Evolutionary conservation across 1,139 yeast species (phyloP).

Genomic region (Yamadazyma dendronema): DNA sequence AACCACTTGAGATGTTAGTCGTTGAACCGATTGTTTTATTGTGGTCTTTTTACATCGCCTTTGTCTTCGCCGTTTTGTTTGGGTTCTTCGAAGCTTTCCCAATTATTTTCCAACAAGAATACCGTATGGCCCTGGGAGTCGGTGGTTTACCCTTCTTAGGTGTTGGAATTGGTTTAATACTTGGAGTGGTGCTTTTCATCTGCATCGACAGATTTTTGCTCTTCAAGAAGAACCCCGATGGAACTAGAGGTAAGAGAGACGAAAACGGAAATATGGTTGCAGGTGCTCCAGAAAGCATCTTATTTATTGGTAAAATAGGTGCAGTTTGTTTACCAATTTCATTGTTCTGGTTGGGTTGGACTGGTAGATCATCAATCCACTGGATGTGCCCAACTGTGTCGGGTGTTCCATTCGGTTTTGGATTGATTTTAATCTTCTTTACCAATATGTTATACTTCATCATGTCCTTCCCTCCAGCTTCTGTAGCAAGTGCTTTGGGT

Average conservation of each 20-base stretch:
- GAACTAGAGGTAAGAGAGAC: slow-evolving; percentile 56
- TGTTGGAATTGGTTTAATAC: slow-evolving; percentile 61
- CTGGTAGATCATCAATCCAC: slow-evolving; percentile 60
- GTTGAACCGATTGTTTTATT: slow-evolving; percentile 70
- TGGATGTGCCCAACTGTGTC: slow-evolving; percentile 81
- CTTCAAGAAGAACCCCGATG: slow-evolving; percentile 62
- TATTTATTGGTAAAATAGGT: slow-evolving; percentile 52
- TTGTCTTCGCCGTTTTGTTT: slow-evolving; percentile 70
- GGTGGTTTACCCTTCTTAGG: slow-evolving; percentile 70
- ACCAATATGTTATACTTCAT: slow-evolving; percentile 69
- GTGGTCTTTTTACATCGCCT: slow-evolving; percentile 65
- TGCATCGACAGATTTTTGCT: slow-evolving; percentile 44
- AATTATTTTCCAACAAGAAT: slow-evolving; percentile 62
- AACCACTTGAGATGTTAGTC: slow-evolving; percentile 63
- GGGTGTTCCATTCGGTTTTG: slow-evolving; percentile 75
- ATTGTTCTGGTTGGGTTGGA: slow-evolving; percentile 83
- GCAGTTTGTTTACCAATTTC: slow-evolving; percentile 65
- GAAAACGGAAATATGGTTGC: slow-evolving; percentile 51
- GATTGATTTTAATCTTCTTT: slow-evolving; percentile 71
- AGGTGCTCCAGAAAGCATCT: slow-evolving; percentile 39
- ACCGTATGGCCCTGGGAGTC: slow-evolving; percentile 55
- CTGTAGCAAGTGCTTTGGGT: slow-evolving; percentile 75
- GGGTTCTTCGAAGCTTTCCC: slow-evolving; percentile 82
- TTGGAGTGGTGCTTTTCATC: slow-evolving; percentile 54
- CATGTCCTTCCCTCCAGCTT: slow-evolving; percentile 69